phyloP scores from a whole-genome alignment of 2,329 filamentous ascomycete species.

The Fusarium pseudocircinatum region DNA sequence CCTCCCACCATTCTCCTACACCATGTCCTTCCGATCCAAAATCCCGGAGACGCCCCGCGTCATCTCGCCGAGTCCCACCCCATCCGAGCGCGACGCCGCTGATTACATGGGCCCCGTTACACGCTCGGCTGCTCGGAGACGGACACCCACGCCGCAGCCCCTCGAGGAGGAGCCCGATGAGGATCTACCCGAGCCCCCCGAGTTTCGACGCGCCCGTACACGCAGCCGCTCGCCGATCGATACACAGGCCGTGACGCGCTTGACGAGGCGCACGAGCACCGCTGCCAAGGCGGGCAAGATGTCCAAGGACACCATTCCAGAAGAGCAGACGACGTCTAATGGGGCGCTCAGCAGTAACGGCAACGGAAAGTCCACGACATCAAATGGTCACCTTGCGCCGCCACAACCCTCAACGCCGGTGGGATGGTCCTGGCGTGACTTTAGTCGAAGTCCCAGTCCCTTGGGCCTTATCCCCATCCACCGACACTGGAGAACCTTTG shows the following conservation, averaged over 20 bases:
- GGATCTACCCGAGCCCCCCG: conserved; percentile 57
- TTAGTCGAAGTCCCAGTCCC: conserved; percentile 91
- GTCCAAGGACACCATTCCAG: conserved; percentile 28
- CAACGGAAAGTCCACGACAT: conserved; percentile 43
- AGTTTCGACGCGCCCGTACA: conserved; percentile 70
- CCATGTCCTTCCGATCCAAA: conserved; percentile 63
- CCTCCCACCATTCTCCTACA: conserved; percentile 67
- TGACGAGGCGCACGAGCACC: conserved; percentile 60
- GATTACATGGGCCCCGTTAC: conserved; percentile 78
- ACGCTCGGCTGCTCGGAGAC: conserved; percentile 73
- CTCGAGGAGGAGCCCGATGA: conserved; percentile 68
- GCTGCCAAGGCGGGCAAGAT: conserved; percentile 45
- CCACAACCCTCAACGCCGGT: conserved; percentile 66
- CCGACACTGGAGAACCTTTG: conserved; percentile 87
- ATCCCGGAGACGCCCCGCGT: conserved; percentile 85
- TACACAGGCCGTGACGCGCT: conserved; percentile 59
- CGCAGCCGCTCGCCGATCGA: conserved; percentile 76
- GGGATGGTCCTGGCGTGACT: conserved; percentile 83
- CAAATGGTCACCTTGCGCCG: conserved; percentile 76
- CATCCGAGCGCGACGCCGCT: conserved; percentile 46
- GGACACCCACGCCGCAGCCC: conserved; percentile 64
- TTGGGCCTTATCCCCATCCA: conserved; percentile 96
- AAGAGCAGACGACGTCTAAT: conserved; percentile 44
- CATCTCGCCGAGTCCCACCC: conserved; percentile 85
- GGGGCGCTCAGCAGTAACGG: conserved; percentile 47